Base-by-base conservation (phyloP, 1,284 basidiomycete genomes). In the Apiotrichum gracile region DNA sequence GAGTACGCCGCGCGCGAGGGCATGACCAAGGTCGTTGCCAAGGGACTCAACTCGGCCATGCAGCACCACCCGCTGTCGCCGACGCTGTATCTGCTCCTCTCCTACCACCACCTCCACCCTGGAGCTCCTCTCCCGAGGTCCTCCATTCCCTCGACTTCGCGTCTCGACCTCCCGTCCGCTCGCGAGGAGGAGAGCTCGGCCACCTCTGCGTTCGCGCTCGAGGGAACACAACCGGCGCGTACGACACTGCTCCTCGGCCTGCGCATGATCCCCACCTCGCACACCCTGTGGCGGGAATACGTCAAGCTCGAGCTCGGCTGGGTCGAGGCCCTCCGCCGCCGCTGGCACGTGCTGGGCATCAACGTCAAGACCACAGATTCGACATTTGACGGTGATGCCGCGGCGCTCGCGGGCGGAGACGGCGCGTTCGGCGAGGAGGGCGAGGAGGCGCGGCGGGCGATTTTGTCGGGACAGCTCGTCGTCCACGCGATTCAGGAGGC, bases 261-360 rank as follows among this genome's bases (percentile, higher is more conserved):
- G 44, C 82, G 92, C 27, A 70, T 92, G 49, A 84, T 91, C 58
- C 76, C 79, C 8, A 81, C 85, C 40, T 86, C 82, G 58, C 73
- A 82, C 21, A 82, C 84, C 55, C 78, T 94, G 70, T 94, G 90
- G 90, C 78, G 79, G 31, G 90, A 91, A 71, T 92, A 93, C 71
- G 83, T 91, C 60, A 85, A 86, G 65, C 90, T 96, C 83, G 92
- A 97, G 72, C 76, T 94, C 9, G 85, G 86, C 4, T 96, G 91
- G 73, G 80, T 91, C 17, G 91, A 96, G 76, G 83, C 83, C 12
- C 76, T 96, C 48, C 78, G 90, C 38, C 77, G 89, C 55, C 79
- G 91, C 39, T 93, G 90, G 90, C 82, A 81, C 43, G 79, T 88
- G 7, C 78, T 77, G 13, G 75, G 75, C 14, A 68, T 77, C 47